Evolutionary conservation across 495 filamentous ascomycete genomes (phyloP), one percentile per base, ranked within the genome.

Genomic region (Neohortaea acidophila): DNA sequence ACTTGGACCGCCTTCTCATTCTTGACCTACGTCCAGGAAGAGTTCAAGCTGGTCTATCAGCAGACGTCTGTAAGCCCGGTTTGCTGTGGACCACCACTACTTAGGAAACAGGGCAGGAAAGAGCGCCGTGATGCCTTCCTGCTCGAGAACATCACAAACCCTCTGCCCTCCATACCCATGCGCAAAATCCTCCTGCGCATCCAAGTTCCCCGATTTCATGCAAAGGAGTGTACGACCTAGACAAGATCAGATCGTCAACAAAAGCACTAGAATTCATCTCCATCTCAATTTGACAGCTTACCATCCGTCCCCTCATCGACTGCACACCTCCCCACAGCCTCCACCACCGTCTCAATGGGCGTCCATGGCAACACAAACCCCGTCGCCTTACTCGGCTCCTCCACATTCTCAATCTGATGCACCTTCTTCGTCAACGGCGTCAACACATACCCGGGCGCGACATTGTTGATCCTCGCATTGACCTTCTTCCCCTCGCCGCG

Each of bases 371-470:
- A 24, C 4, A 41, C 49, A 35, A 28, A 40, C 7, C 43, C 44
- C 13, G 28, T 36, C 4, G 27, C 21, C 19, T 38, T 40, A 20
- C 28, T 33, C 12, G 32, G n/a, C 20, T 33, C n/a, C 35, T 7
- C 33, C n/a, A 40, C 13, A 15, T 29, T 15, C 1, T 22, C 28
- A 8, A 36, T 34, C 5, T 31, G 44, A 13, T 41, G 38, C 9
- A 41, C 38, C 29, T 28, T 32, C 38, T 25, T 41, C 14, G 40
- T 48, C 46, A 52, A 43, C 1, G 41, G 36, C 27, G 46, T 49
- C 21, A 41, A 35, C 7, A 52, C 39, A 23, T 38, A 52, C 30
- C 46, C 48, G 3, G 49, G 49, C 10, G 49, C 49, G 14, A 52
- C 33, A 21, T 48, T 36, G 29, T 51, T 51, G 22, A 48, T 33